Base-by-base conservation (phyloP, 2,329 filamentous ascomycete species). In the Aureobasidium sp. region DNA sequence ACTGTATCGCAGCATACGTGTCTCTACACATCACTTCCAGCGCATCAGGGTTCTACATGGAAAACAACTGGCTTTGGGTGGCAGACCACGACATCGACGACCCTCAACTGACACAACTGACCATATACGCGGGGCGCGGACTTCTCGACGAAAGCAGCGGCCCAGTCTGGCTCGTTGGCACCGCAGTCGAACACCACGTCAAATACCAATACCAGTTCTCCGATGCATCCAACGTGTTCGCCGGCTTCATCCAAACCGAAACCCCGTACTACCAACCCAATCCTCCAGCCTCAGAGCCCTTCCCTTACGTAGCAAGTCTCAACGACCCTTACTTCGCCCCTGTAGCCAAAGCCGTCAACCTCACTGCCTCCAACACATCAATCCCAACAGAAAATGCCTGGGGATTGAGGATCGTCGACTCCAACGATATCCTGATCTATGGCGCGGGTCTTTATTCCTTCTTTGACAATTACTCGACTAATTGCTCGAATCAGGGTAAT, bases 191-290 rank as follows among this genome's bases (percentile, higher is more conserved):
- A 68, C 81, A 84, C 69, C 79, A 78, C 71, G 73, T 76, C 5
- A 69, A 84, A 37, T 84, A 84, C 69, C 78, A 83, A 65, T 81
- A 81, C 68, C 77, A 81, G 53, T 72, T 83, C 62, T 71, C 77
- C 63, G 73, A 73, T 39, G 80, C 81, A 1, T 68, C 73, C 59
- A 81, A 82, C 63, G 76, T 84, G 9, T 74, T 81, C 29, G 36
- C 42, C 4, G 58, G 58, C 45, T 32, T 50, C 21, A 91, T 96
- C 70, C 92, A 97, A 77, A 91, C 90, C 5, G 93, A 97, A 77
- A 96, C 91, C 4, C 88, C 92, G 13, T 85, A 86, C 79, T 91
- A 88, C 81, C 90, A 96, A 76, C 84, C 88, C 70, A 92, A 93
- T 77, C 90, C 91, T 3, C 82, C 86, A 66, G 85, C 90, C 2